Base-by-base conservation (phyloP, 257 asterid species). In the Ballota nigra region DNA sequence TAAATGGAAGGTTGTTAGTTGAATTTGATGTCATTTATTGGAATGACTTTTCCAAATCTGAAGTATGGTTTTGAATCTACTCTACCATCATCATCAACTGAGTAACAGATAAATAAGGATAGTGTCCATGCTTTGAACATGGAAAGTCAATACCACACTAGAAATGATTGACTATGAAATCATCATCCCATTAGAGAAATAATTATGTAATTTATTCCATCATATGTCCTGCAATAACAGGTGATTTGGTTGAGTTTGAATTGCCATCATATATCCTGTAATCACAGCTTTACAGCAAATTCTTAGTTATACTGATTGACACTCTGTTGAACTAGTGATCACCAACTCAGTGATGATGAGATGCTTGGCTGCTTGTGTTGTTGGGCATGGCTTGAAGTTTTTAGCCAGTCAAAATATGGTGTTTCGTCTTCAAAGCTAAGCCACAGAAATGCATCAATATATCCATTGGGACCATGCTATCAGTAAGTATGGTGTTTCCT, bases 361-460 rank as follows among this genome's bases (percentile, higher is more conserved):
- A 83, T 91, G 96, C 85, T 72, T 89, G 76, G 80, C 82, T 53
- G 75, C 84, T 64, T 81, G 91, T 78, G 52, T 84, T 16, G 59
- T 83, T 73, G 96, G 95, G 52, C 86, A 83, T 60, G 68, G 83
- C 51, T 26, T 82, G 57, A 91, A 91, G 83, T 77, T 85, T 60
- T 58, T 84, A 51, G 80, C 75, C 74, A 58, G 76, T 77, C 82
- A 71, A 49, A 77, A 33, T 69, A 77, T 33, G 34, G 78, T 61
- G 24, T 73, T 84, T 28, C 67, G 57, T 40, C 63, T 75, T 61
- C 72, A 59, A 63, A 75, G 78, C 76, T 79, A 69, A 68, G 38
- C 29, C 73, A 15, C 11, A 19, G 56, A 63, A 47, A 65, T 60
- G 49, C 61, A n/a, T 20, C 68, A 47, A 53, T 65, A 69, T 19